Evolutionary conservation across 1,284 basidiomycete genomes (phyloP).

Genomic region (Tilletia caries): DNA sequence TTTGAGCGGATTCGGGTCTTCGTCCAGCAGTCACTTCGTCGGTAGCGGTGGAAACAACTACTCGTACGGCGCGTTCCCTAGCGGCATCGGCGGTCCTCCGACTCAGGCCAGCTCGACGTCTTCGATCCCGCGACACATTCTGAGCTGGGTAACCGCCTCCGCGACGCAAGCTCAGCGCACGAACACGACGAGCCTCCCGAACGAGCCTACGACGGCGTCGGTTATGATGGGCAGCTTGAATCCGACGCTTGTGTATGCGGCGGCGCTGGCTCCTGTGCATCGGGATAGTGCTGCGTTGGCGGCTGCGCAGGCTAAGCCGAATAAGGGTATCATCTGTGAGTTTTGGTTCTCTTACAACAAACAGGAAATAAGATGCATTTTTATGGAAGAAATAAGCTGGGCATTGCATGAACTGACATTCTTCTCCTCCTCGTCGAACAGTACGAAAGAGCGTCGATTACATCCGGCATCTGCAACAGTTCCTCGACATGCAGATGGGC

Average conservation of each 20-base stretch:
- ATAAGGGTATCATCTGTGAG: conserved; percentile 49
- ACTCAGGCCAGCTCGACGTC: no score
- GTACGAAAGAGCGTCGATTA: conserved; percentile 51
- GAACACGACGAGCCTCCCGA: not conserved
- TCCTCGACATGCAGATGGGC: conserved; percentile 44
- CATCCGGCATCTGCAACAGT: conserved; percentile 48
- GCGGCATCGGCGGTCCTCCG: no score
- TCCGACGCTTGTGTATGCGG: conserved; percentile 21
- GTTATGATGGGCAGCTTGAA: not conserved
- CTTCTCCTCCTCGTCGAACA: not conserved
- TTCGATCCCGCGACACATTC: not conserved
- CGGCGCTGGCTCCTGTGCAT: conserved; percentile 38
- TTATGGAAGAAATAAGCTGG: no score
- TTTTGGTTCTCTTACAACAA: not conserved
- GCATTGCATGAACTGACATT: not conserved
- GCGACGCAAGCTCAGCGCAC: not conserved
- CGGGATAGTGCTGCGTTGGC: conserved; percentile 40
- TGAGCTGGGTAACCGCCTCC: not conserved
- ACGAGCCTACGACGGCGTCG: not conserved
- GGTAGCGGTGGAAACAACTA: not conserved
- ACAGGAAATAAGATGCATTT: no score
- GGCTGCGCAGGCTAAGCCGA: conserved; percentile 48
- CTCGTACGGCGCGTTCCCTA: not conserved
- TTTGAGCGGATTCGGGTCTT: not conserved
- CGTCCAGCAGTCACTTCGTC: not conserved